Evolutionary conservation across 2,329 filamentous ascomycete genomes (phyloP).

Genomic region (Ilyonectria robusta): DNA sequence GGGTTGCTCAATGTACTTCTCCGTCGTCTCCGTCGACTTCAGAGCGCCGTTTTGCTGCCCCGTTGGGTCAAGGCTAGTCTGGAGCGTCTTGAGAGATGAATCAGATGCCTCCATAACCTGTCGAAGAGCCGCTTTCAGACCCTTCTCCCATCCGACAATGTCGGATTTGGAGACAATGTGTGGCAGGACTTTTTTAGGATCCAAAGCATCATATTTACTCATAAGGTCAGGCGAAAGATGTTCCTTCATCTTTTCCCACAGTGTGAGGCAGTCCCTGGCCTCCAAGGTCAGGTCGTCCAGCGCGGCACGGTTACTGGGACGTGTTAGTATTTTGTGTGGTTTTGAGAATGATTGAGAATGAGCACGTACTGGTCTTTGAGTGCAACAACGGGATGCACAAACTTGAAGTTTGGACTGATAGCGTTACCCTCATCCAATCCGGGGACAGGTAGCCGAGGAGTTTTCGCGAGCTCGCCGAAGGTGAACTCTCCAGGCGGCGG

Average conservation of each 20-base stretch:
- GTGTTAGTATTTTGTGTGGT: conserved; percentile 19
- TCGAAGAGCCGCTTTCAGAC: conserved; percentile 70
- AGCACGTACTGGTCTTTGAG: conserved; percentile 67
- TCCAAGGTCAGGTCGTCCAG: conserved; percentile 79
- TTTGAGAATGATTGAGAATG: neutral
- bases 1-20: neutral
- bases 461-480: conserved; percentile 67
- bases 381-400: conserved; percentile 77
- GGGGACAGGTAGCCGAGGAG: conserved; percentile 58
- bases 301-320: conserved; percentile 66
- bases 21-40: neutral
- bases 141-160: conserved; percentile 75
- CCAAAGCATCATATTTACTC: conserved; percentile 54
- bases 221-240: conserved; percentile 18
- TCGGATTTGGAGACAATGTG: conserved; percentile 74
- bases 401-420: conserved; percentile 64
- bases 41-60: neutral
- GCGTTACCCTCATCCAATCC: conserved; percentile 62
- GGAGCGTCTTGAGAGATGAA: conserved; percentile 56
- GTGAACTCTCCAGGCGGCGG: conserved; percentile 63
- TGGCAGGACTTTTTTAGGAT: conserved; percentile 65
- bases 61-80: conserved; percentile 13
- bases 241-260: conserved; percentile 76
- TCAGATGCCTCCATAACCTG: conserved; percentile 70
- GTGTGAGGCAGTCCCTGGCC: conserved; percentile 76